These are phyloP conservation scores for Quercus berberidifolia DNA, from an alignment of 306 rosid genomes.

Conservation along the genomic window DNA sequence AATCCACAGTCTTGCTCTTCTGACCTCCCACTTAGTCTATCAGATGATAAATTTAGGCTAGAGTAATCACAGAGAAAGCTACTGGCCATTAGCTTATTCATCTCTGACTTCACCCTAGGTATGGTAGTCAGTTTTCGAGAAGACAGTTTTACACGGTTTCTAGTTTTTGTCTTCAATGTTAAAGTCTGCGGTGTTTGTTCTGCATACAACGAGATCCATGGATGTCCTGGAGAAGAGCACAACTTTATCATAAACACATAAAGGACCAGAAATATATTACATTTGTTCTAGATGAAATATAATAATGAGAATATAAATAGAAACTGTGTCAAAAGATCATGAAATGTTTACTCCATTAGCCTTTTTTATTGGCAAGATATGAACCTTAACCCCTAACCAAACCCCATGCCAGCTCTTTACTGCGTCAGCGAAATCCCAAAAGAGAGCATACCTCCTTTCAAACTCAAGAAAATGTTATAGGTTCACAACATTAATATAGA, in stretches of 20 bases:
- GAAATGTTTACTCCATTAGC: background rate
- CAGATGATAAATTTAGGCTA: constrained; percentile 43
- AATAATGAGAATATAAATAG: background rate
- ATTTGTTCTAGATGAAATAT: constrained; percentile 13
- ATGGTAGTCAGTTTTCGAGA: constrained; percentile 33
- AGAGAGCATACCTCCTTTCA: background rate
- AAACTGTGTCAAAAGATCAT: background rate
- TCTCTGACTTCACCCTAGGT: constrained; percentile 42
- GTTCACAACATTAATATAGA: background rate
- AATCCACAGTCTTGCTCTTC: constrained; percentile 58
- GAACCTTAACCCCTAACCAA: background rate
- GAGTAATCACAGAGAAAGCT: constrained; percentile 40
- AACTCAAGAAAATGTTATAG: background rate
- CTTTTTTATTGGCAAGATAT: background rate
- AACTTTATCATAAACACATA: background rate
- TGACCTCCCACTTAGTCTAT: constrained; percentile 45
- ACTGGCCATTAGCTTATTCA: constrained; percentile 28
- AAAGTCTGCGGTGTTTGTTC: constrained; percentile 51
- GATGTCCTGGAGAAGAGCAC: constrained; percentile 69
- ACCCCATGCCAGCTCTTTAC: background rate
- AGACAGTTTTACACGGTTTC: constrained; percentile 44
- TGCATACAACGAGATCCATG: constrained; percentile 88
- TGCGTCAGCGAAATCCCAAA: background rate
- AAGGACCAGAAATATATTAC: constrained; percentile 10
- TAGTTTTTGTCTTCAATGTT: constrained; percentile 52